Evolutionary conservation across 1,284 basidiomycete species (phyloP), one percentile per base, ranked within the genome.

Genomic region (Cutaneotrichosporon mucoides): DNA sequence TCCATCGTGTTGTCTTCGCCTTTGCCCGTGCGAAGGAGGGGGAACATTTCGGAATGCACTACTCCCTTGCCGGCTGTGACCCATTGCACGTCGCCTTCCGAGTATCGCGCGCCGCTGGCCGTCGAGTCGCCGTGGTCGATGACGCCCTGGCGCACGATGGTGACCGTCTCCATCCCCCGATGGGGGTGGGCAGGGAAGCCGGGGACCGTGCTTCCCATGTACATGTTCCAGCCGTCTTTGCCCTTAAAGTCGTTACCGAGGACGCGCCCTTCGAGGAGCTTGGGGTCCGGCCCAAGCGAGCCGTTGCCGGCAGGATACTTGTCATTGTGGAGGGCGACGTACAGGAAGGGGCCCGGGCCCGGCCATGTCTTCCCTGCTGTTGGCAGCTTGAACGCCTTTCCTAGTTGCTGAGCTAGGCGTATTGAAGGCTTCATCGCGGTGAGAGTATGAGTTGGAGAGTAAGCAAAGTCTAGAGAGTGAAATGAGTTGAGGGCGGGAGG

Each of bases 111-210:
- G 9, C 62, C 62, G 0, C 56, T 49, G n/a, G 54, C 54, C 4
- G 59, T 58, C 16, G 54, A 56, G 56, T 64, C 62, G 34, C 56
- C 62, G 43, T 64, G 62, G 43, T 64, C 62, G 15, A 60, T 45
- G 6, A 33, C 15, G 38, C 60, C 60, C 6, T 53, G 8, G n/a
- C 51, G 51, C 13, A 60, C 59, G 12, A 59, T 50, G 4, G 57
- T 54, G 10, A 62, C 37, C 3, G 62, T 63, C 50, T 63, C 62
- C 54, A 56, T 56, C 11, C 59, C 62, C 1, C 47, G 51, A 37
- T 64, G 62, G 6, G 62, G 62, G 47, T 64, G 62, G 10, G 62
- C 59, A 0, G 62, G 62, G 33, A 64, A 64, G 9, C 62, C 62
- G 0, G 61, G 61, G 11, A 55, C 15, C 35, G 16, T 12, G 36